Conservation (phyloP, 345 rosid species). For the Barbarea vulgaris region DNA sequence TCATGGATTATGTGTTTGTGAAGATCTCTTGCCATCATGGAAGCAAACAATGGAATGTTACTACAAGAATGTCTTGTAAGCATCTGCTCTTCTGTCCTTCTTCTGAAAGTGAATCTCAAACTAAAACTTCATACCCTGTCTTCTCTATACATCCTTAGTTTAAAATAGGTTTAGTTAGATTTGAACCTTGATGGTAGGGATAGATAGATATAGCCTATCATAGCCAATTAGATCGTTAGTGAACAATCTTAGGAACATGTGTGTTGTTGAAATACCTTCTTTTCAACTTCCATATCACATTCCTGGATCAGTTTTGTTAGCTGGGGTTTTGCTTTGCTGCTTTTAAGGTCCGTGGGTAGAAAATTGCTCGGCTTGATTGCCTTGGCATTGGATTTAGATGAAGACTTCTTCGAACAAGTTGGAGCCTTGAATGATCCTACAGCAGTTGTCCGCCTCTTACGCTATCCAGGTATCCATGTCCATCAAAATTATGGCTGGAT, state of each 20-base stretch:
- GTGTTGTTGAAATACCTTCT: slow-evolving; percentile 1
- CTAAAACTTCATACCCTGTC: background rate
- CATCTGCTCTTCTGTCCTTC: background rate
- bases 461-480: slow-evolving; percentile 75
- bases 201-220: background rate
- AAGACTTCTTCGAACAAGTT: slow-evolving; percentile 61
- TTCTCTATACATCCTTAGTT: background rate
- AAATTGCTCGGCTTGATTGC: slow-evolving; percentile 63
- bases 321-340: slow-evolving; percentile 26
- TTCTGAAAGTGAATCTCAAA: background rate
- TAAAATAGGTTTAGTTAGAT: background rate
- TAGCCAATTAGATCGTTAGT: background rate
- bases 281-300: background rate
- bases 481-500: no score
- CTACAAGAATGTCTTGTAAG: slow-evolving; percentile 60
- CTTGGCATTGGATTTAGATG: slow-evolving; percentile 75
- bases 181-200: background rate
- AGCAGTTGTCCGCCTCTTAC: slow-evolving; percentile 66
- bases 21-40: slow-evolving; percentile 80
- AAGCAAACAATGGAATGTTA: slow-evolving; percentile 68
- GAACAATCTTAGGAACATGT: background rate
- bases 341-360: slow-evolving; percentile 58
- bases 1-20: slow-evolving; percentile 35
- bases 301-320: background rate
- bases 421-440: slow-evolving; percentile 60